phyloP scores from a whole-genome alignment of 768 basidiomycete species.

The Boletus edulis region DNA sequence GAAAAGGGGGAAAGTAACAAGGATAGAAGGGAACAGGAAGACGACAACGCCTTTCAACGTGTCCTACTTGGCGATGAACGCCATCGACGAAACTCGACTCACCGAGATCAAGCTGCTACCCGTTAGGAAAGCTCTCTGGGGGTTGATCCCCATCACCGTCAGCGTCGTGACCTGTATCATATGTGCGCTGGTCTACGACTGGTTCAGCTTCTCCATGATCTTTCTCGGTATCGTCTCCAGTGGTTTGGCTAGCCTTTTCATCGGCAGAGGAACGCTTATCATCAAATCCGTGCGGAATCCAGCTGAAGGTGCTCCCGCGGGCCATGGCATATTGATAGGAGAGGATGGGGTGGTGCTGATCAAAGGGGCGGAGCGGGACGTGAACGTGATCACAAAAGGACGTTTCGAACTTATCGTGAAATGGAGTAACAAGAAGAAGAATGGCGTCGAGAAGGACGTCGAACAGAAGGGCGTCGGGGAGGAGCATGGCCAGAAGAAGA shows the following conservation, averaged over 20 bases:
- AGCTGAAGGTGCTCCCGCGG: conserved; percentile 15
- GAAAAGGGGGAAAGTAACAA: not conserved
- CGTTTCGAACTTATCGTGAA: no score
- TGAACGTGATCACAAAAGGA: conserved; percentile 10
- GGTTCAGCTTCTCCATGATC: conserved; percentile 31
- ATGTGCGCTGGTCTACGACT: conserved; percentile 21
- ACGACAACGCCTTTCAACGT: conserved; percentile 13
- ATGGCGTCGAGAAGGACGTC: no score
- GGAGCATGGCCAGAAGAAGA: no score
- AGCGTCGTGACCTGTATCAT: conserved; percentile 11
- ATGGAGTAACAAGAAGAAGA: no score
- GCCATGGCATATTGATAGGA: conserved; percentile 28
- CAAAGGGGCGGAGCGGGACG: conserved; percentile 25
- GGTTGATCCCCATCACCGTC: conserved; percentile 22
- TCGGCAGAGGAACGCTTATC: conserved; percentile 25
- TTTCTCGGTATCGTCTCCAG: conserved; percentile 32
- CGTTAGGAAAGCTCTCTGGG: conserved; percentile 11
- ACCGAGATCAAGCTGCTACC: not conserved
- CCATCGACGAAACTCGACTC: not conserved
- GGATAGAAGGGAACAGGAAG: conserved; percentile 7
- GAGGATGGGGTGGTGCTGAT: conserved; percentile 24
- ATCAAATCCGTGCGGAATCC: conserved; percentile 15
- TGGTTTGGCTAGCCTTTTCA: conserved; percentile 24
- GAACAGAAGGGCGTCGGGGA: no score
- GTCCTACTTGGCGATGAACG: conserved; percentile 19